Conservation (phyloP, 345 rosid species). For the Rhodamnia rubescens region DNA sequence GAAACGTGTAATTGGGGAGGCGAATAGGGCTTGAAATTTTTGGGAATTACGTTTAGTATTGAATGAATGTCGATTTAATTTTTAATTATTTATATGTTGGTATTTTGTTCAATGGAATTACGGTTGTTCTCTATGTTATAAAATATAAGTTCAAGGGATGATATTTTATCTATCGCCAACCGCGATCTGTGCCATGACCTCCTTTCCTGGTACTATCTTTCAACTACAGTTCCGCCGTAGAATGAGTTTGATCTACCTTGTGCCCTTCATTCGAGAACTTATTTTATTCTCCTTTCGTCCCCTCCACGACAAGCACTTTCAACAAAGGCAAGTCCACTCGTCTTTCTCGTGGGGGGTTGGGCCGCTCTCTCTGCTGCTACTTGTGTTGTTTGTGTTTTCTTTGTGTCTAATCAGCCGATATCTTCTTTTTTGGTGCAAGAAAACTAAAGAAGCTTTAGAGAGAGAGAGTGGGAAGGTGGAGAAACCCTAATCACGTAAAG, state of each 20-base stretch:
- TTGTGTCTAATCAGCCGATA: not conserved
- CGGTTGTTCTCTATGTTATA: too few species aligned
- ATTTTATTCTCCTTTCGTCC: not conserved
- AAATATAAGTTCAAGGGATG: too few species aligned
- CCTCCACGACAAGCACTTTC: not conserved
- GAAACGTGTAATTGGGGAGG: too few species aligned
- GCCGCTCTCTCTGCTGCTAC: too few species aligned
- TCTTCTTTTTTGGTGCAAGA: not conserved
- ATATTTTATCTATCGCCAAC: too few species aligned
- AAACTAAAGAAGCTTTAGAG: not conserved
- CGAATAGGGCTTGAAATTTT: too few species aligned
- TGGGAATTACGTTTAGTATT: too few species aligned
- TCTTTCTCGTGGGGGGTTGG: not conserved
- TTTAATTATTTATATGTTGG: too few species aligned
- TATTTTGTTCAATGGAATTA: too few species aligned
- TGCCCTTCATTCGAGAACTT: not conserved
- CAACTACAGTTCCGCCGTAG: not conserved
- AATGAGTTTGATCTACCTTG: not conserved
- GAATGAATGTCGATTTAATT: too few species aligned
- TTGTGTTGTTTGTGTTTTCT: not conserved
- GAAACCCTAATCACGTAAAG: not conserved
- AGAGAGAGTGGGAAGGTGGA: not conserved
- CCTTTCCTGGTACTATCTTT: not conserved
- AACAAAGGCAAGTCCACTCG: not conserved
- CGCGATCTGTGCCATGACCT: not conserved